Conservation (phyloP, 768 basidiomycete genomes). For the Tylopilus rubrobrunneus region DNA sequence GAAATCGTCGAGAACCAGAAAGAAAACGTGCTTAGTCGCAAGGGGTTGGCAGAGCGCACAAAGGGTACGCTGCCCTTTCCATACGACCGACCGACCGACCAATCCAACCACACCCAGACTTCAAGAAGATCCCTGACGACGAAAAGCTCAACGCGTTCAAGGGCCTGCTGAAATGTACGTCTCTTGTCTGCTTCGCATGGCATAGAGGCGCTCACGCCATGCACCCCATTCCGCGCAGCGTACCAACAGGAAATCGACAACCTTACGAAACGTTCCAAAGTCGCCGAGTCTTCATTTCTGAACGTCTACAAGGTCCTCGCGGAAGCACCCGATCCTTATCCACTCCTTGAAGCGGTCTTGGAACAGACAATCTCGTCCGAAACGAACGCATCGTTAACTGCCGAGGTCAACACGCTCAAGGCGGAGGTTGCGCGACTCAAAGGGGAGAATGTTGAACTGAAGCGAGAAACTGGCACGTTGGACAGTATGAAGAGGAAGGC, state of each 20-base stretch:
- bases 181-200: neutral
- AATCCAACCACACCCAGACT: constrained; percentile 51
- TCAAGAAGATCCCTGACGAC: constrained; percentile 90
- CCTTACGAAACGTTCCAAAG: constrained; percentile 88
- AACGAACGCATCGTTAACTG: constrained; percentile 26
- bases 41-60: constrained; percentile 91
- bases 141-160: constrained; percentile 89
- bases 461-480: constrained; percentile 59
- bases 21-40: constrained; percentile 91
- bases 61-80: constrained; percentile 53
- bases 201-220: too few relatives aligned
- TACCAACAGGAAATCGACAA: constrained; percentile 97
- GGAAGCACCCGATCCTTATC: constrained; percentile 97
- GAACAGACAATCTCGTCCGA: constrained; percentile 87
- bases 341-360: constrained; percentile 90
- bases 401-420: constrained; percentile 77
- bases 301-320: constrained; percentile 95
- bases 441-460: constrained; percentile 81
- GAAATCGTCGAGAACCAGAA: constrained; percentile 99
- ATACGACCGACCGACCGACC: neutral
- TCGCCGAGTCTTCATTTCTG: constrained; percentile 94
- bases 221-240: constrained; percentile 41
- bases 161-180: constrained; percentile 77
- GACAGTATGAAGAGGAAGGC: constrained; percentile 74
- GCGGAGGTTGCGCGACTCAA: constrained; percentile 66